Conservation (phyloP, 371 early-diverging fungal genomes). For the Lichtheimia hyalospora region DNA sequence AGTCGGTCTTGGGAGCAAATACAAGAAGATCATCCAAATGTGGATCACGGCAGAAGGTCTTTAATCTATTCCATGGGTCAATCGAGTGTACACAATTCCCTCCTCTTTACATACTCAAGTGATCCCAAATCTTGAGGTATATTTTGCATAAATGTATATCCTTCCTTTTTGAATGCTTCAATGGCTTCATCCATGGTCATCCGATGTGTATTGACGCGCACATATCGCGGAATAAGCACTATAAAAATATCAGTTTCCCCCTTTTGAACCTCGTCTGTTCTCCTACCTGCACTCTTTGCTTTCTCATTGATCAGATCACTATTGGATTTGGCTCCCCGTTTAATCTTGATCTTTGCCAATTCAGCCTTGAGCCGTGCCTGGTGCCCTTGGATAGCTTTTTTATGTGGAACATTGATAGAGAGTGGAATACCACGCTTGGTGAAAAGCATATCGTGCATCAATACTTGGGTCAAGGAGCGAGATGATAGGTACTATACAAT, state of each 20-base stretch:
- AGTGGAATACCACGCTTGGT: conserved; percentile 72
- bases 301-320: conserved; percentile 72
- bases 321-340: conserved; percentile 59
- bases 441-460: conserved; percentile 85
- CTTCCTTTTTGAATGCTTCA: conserved; percentile 59
- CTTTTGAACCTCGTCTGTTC: background rate
- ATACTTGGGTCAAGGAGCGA: conserved; percentile 56
- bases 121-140: conserved; percentile 29
- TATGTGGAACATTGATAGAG: conserved; percentile 58
- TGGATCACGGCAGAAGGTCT: conserved; percentile 61
- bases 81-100: background rate
- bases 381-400: conserved; percentile 67
- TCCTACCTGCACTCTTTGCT: conserved; percentile 48
- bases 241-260: background rate
- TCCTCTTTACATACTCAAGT: conserved; percentile 28
- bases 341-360: conserved; percentile 73
- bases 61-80: conserved; percentile 22
- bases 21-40: conserved; percentile 84
- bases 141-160: conserved; percentile 51
- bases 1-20: conserved; percentile 80
- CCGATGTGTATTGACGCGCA: conserved; percentile 74
- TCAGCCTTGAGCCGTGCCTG: conserved; percentile 72
- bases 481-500: conserved; percentile 23
- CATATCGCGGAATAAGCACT: conserved; percentile 65
- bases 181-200: conserved; percentile 71